Conservation (phyloP, 805 yeast species). For the Limtongia smithiae region DNA sequence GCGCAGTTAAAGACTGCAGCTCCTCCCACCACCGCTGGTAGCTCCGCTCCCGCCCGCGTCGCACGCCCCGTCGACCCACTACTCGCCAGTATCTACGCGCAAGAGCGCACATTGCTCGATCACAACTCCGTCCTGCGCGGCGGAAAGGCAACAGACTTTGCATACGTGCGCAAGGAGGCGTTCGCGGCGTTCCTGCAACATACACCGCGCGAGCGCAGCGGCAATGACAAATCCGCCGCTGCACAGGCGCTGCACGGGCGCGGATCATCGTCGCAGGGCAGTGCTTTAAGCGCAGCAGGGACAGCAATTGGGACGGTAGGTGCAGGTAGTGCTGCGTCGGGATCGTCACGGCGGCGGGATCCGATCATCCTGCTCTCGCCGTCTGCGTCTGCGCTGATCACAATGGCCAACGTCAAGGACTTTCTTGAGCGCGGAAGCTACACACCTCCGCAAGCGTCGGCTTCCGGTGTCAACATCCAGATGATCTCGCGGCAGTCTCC, state of each 20-base stretch:
- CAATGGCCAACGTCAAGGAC: slow-evolving; percentile 60
- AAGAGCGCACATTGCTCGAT: slow-evolving; percentile 45
- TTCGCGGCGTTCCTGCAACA: slow-evolving; percentile 26
- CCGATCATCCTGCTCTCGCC: slow-evolving; percentile 78
- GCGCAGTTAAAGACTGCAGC: neutral
- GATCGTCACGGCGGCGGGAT: slow-evolving; percentile 42
- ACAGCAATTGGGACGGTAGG: slow-evolving; percentile 2
- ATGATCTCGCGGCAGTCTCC: slow-evolving; percentile 56
- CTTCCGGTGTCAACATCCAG: slow-evolving; percentile 39
- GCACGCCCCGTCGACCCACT: slow-evolving; percentile 46
- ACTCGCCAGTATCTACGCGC: slow-evolving; percentile 44
- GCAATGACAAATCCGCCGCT: too few species aligned
- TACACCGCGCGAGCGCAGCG: too few species aligned
- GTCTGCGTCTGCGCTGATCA: slow-evolving; percentile 68
- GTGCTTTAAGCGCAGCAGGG: neutral
- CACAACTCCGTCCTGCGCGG: slow-evolving; percentile 44
- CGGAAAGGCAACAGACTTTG: slow-evolving; percentile 35
- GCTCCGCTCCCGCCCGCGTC: neutral
- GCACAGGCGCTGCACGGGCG: neutral
- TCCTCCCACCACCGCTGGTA: slow-evolving; percentile 1
- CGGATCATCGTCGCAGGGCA: neutral
- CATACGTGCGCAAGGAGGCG: slow-evolving; percentile 38
- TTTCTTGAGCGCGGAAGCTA: slow-evolving; percentile 71
- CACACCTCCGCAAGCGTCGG: slow-evolving; percentile 46
- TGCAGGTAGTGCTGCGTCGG: neutral